Conservation (phyloP, 2,329 filamentous ascomycete genomes). For the Colletotrichum agaves region DNA sequence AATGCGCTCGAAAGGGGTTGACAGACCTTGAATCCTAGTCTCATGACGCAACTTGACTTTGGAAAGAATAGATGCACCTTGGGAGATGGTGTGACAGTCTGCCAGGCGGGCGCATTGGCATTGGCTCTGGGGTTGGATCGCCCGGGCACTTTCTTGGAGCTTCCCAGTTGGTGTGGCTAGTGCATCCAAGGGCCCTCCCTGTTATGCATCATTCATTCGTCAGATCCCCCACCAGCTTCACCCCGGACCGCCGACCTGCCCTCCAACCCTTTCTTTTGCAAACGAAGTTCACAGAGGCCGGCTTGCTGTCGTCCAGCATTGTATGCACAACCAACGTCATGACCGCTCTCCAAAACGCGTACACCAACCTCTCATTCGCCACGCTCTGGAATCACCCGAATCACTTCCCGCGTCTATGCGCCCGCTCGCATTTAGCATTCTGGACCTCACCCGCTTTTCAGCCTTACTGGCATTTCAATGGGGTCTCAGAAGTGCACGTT, state of each 20-base stretch:
- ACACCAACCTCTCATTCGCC: conserved; percentile 25
- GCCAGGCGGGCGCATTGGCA: conserved; percentile 20
- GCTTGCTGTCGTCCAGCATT: not conserved
- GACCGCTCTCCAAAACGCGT: conserved; percentile 34
- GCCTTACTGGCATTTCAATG: conserved; percentile 25
- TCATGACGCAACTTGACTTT: conserved; percentile 39
- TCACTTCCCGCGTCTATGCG: conserved; percentile 22
- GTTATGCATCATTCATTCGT: conserved; percentile 38
- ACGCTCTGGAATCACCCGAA: conserved; percentile 3
- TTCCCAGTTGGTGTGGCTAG: conserved; percentile 34
- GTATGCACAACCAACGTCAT: conserved; percentile 34
- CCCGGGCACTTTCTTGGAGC: conserved; percentile 40
- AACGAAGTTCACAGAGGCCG: conserved; percentile 28
- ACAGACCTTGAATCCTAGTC: conserved; percentile 25
- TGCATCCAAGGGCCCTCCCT: conserved; percentile 32
- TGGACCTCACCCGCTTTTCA: conserved; percentile 23
- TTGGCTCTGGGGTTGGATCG: conserved; percentile 45
- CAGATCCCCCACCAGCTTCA: conserved; percentile 32
- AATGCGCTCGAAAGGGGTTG: conserved; percentile 27
- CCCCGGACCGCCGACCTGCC: not conserved
- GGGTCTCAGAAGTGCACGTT: conserved; percentile 14
- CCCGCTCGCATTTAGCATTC: conserved; percentile 11
- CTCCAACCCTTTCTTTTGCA: conserved; percentile 32
- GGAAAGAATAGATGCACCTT: conserved; percentile 22
- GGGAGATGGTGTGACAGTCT: conserved; percentile 37